Evolutionary conservation across 108 stramenopile genomes (phyloP), one percentile per base, ranked within the genome.

Genomic region (Pseudonitzschia multiseries): DNA sequence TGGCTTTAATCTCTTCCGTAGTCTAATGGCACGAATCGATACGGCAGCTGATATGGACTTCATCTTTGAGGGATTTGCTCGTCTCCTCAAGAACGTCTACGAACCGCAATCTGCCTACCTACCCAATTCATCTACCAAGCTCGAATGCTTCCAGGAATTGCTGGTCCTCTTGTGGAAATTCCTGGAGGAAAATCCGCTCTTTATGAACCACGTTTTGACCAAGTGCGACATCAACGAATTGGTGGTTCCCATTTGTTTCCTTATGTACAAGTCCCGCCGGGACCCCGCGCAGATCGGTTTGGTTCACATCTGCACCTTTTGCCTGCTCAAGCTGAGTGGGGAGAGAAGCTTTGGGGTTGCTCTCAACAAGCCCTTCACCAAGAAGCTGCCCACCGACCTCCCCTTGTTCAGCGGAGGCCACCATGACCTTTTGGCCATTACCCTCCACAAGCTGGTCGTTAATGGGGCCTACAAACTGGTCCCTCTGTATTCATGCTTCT

Each of bases 81-180:
- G 92, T 33, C 72, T 99, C 32, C 78, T 99, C 31, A 74, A 87
- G 42, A 97, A 95, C 73, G 76, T 89, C n/a, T 94, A 93, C 74
- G 84, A 93, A 73, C 72, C 81, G 0, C 71, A 92, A 76, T 86
- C 71, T 62, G 83, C 95, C 5, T 89, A 90, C 43, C 79, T 98
- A 48, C 95, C 96, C 24, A 75, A 79, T 31, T 84, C 90, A 9
- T 71, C 87, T 1, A 72, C 75, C 59, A 81, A 84, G 65, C 61
- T 97, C 43, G 86, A 94, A 44, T 96, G 96, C 75, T 87, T 93
- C 72, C 97, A 98, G 76, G 99, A 99, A 82, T 42, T 97, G 27
- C 75, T 99, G 27, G 92, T 98, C 15, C 81, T 99, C 51, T 76
- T 99, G 14, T 99, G 99, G 99, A 97, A 98, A 84, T 84, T 96